Base-by-base conservation (phyloP, 768 basidiomycete genomes). In the Panaeolus papilionaceus region DNA sequence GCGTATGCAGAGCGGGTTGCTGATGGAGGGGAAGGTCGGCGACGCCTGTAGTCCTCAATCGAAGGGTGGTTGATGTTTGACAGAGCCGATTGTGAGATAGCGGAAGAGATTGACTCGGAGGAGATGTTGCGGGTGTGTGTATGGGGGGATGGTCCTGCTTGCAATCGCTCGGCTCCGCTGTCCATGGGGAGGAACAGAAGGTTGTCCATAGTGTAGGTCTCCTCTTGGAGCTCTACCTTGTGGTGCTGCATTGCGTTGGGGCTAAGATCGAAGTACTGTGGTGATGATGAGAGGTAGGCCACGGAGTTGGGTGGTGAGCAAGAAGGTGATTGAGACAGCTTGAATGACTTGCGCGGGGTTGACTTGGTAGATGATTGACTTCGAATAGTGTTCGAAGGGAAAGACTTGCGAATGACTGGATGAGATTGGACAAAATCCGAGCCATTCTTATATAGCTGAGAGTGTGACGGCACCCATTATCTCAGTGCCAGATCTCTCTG, bases 271-370 rank as follows among this genome's bases (percentile, higher is more conserved):
- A 33, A 58, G 54, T 58, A 58, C 4, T 58, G 54, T 33, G 54
- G 16, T 14, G 54, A 37, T 58, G 54, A 33, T 58, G 54, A 33
- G n/a, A 58, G 54, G 33, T 58, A 58, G 12, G 54, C 2, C 54
- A 58, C 54, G 3, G 54, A 58, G 4, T 26, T 14, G 26, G 54
- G 28, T 7, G 54, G 54, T 16, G 54, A 58, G 11, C 11, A 16
- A 14, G 54, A 58, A 5, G 54, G 54, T 58, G 54, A 58, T 33
- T 58, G 54, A 9, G 54, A 58, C 54, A 58, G 54, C 16, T 58
- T 58, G 54, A 37, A 28, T 28, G 7, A 33, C 54, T 28, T 16
- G 54, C 33, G 28, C 33, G 54, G 49, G 54, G 26, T 58, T 33
- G 33, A 37, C 14, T 9, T 58, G 20, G 6, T 33, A 16, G 12